Conservation (phyloP, 306 rosid species). For the Rubus idaeus region DNA sequence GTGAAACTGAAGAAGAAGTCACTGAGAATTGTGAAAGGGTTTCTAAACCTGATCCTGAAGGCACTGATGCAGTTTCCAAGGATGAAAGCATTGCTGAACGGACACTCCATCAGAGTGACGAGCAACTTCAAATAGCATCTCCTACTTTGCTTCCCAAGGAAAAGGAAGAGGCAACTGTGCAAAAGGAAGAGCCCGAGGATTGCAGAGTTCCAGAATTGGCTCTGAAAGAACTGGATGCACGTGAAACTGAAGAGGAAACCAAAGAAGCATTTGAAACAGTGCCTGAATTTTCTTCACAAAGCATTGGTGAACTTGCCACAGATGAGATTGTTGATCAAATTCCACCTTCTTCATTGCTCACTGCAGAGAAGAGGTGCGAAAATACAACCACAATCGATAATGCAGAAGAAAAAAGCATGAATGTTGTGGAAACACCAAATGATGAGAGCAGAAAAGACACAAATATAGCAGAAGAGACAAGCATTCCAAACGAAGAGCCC, state of each 20-base stretch:
- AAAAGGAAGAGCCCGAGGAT: neutral
- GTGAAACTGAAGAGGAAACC: constrained; percentile 2
- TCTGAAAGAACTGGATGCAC: neutral
- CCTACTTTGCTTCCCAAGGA: constrained; percentile 16
- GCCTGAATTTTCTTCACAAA: neutral
- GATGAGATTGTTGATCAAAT: constrained; percentile 6
- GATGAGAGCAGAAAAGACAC: neutral
- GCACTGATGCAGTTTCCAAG: constrained; percentile 12
- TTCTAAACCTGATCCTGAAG: neutral
- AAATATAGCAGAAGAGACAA: neutral
- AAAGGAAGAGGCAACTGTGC: neutral
- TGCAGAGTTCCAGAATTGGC: neutral
- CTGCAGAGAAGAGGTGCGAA: neutral
- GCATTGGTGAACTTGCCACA: neutral
- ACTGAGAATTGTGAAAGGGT: constrained; percentile 13
- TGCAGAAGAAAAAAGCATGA: neutral
- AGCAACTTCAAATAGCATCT: constrained; percentile 18
- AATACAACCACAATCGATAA: neutral
- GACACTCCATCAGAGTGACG: neutral
- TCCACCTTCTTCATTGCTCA: constrained; percentile 2
- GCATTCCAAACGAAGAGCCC: constrained; percentile 9
- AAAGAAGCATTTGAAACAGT: neutral
- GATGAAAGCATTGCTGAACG: constrained; percentile 24
- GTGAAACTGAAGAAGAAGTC: constrained; percentile 25
- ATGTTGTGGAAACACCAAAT: neutral